Base-by-base conservation (phyloP, 2,329 filamentous ascomycete species). In the Neoscytalidium dimidiatum region DNA sequence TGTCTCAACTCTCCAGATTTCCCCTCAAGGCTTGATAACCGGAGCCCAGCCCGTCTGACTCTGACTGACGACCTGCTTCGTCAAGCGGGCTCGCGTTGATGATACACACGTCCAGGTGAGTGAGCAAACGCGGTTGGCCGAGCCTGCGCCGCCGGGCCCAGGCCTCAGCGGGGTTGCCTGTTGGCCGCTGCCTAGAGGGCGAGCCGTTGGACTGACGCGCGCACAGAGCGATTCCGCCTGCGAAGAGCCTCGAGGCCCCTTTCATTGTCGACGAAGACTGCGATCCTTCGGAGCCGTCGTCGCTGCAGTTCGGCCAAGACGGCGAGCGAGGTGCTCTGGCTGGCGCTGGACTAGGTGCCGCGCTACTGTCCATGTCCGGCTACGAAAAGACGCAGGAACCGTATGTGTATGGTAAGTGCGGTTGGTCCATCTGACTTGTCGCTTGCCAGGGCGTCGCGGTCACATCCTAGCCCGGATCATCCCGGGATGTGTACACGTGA, bases 381-480 rank as follows among this genome's bases (percentile, higher is more conserved):
- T 94, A 92, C 84, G 84, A 85, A 74, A 96, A 96, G 81, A 80
- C 87, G 66, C 88, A 90, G 78, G 84, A 88, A 79, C 84, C 90
- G 78, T 90, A 90, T 78, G 86, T 94, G 82, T 90, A 94, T 80
- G 91, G 93, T 96, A 83, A 82, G 92, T 89, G 66, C 67, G 67
- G 53, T 70, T 71, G 67, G 68, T 79, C 70, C 82, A 82, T 74
- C 70, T 77, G 75, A 78, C 73, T 58, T 57, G 38, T 58, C 43
- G 62, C 51, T 64, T 58, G 62, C 62, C 53, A 64, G 69, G 69
- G 67, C 67, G 65, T 65, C 61, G 62, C 69, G 69, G 70, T 72
- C 73, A 74, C 67, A 69, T 64, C 69, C 69, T 72, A 71, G 69
- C 51, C 76, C 74, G 73, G 73, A 72, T 72, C 72, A 67, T 70